Evolutionary conservation across 768 basidiomycete species (phyloP), one percentile per base, ranked within the genome.

Genomic region (Psilocybe tampanensis): DNA sequence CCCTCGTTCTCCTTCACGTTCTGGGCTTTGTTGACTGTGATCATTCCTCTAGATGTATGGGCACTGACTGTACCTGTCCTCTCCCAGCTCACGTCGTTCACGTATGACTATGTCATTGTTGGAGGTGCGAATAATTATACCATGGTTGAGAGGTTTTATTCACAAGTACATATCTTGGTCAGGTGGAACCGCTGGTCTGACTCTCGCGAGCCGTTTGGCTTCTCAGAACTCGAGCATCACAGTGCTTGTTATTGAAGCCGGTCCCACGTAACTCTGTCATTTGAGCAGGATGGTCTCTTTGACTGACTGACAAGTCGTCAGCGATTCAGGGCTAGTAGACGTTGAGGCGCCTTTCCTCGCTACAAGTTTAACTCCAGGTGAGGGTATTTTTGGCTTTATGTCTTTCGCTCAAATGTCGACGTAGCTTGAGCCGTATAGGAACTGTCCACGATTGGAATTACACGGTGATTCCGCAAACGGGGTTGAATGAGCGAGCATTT

Each of bases 191-290:
- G 56, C 51, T 42, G 56, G 56, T 2, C 56, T 58, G 6, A 51
- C 52, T 15, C 44, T 58, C 29, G 56, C 56, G n/a, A 58, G 39
- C 19, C 56, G 56, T 5, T 67, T 85, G 9, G 29, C 36, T 5
- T 77, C 77, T 8, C 84, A 85, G 64, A 70, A 83, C 54, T 75
- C 78, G 0, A 65, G 62, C 2, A 67, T 80, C 5, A 72, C 73
- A 1, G 82, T 85, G 0, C 69, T 83, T 11, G 62, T 86, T 5
- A 64, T 85, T 9, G 85, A 86, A 62, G 78, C 82, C 1, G 85
- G 85, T 3, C 64, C 69, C 54, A 87, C 85, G 86, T 85, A 41
- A 17, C 32, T 39, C n/a, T 39, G n/a, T n/a, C n/a, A n/a, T n/a
- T n/a, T n/a, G n/a, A n/a, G n/a, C n/a, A n/a, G n/a, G n/a, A n/a